Evolutionary conservation across 371 early-diverging fungal genomes (phyloP).

Genomic region (Pancytospora philotis): DNA sequence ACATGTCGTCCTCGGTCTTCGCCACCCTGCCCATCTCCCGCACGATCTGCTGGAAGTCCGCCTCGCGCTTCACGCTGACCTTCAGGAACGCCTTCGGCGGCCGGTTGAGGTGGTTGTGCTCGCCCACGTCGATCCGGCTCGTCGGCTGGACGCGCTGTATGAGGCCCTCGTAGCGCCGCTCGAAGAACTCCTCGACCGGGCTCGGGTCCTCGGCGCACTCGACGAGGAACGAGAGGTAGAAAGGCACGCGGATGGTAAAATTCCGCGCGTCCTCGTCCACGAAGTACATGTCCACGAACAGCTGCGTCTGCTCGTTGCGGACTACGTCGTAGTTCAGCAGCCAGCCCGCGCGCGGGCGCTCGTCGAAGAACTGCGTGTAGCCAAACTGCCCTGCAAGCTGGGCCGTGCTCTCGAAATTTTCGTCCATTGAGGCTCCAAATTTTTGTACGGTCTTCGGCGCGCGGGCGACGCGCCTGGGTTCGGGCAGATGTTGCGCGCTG

Average conservation of each 20-base stretch:
- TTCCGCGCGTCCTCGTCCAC: slow-evolving; percentile 41
- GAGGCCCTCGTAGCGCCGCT: slow-evolving; percentile 30
- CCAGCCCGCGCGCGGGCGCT: slow-evolving; percentile 48
- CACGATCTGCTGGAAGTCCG: slow-evolving; percentile 16
- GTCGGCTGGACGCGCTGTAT: slow-evolving; percentile 32
- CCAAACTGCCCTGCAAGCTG: slow-evolving; percentile 51
- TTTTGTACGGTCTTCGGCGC: background rate
- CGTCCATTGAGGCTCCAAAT: background rate
- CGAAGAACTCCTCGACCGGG: slow-evolving; percentile 51
- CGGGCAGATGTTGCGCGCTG: too few species aligned
- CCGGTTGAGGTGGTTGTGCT: slow-evolving; percentile 50
- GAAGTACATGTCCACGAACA: slow-evolving; percentile 51
- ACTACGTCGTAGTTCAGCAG: slow-evolving; percentile 49
- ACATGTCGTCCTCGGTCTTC: slow-evolving; percentile 11
- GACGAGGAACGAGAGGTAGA: slow-evolving; percentile 45
- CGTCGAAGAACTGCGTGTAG: slow-evolving; percentile 36
- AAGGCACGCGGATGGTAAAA: slow-evolving; percentile 48
- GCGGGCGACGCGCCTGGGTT: too few species aligned
- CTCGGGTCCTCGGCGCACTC: slow-evolving; percentile 16
- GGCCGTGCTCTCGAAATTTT: background rate
- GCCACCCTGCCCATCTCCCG: slow-evolving; percentile 40
- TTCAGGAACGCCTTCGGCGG: slow-evolving; percentile 35
- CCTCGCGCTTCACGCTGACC: slow-evolving; percentile 39
- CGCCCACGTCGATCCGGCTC: slow-evolving; percentile 36
- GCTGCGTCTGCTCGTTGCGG: slow-evolving; percentile 1